Percentiles rank a stretch among this genome's conserved stretches.
Evolutionary conservation across 768 basidiomycete species (phyloP).

Genomic region (Boletales sp.): DNA sequence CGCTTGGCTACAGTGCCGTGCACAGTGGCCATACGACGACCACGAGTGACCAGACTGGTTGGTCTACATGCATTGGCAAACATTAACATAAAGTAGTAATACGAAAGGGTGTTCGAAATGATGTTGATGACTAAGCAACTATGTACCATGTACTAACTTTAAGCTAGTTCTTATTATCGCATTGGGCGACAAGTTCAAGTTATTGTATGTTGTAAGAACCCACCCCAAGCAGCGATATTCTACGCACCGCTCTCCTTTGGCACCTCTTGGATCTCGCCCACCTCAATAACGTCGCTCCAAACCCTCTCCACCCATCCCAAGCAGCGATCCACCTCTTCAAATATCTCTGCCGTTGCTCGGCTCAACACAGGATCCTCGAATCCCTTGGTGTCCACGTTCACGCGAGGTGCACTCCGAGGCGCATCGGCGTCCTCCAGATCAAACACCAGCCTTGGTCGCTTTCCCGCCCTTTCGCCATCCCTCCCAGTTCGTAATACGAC

Average conservation of each 20-base stretch:
- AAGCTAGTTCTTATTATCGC: too few relatives aligned
- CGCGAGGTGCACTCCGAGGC: constrained; percentile 2
- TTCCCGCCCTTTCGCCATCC: constrained; percentile 16
- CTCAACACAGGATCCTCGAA: constrained; percentile 62
- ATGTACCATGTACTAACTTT: too few relatives aligned
- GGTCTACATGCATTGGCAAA: constrained; percentile 17
- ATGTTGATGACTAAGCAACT: too few relatives aligned
- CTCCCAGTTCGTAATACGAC: constrained; percentile 33
- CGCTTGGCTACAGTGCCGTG: constrained; percentile 35
- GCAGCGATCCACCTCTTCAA: constrained; percentile 37
- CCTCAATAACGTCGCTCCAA: constrained; percentile 47
- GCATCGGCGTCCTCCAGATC: constrained; percentile 20
- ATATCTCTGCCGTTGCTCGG: constrained; percentile 39
- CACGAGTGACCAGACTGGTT: constrained; percentile 19
- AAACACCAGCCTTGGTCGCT: constrained; percentile 27
- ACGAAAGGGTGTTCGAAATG: too few relatives aligned
- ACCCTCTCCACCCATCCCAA: constrained; percentile 54
- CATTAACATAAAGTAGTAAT: too few relatives aligned
- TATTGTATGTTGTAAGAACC: too few relatives aligned
- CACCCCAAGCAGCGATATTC: not conserved
- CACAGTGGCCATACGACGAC: constrained; percentile 44
- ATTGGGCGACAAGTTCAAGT: too few relatives aligned
- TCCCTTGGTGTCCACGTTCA: constrained; percentile 45
- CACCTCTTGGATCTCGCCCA: not conserved
- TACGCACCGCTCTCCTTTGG: not conserved